A percentile compares a stretch with the other conserved stretches of the same genome.
phyloP scores from a whole-genome alignment of 139 green algal species.

The Auxenochlorella pyrenoidosa region DNA sequence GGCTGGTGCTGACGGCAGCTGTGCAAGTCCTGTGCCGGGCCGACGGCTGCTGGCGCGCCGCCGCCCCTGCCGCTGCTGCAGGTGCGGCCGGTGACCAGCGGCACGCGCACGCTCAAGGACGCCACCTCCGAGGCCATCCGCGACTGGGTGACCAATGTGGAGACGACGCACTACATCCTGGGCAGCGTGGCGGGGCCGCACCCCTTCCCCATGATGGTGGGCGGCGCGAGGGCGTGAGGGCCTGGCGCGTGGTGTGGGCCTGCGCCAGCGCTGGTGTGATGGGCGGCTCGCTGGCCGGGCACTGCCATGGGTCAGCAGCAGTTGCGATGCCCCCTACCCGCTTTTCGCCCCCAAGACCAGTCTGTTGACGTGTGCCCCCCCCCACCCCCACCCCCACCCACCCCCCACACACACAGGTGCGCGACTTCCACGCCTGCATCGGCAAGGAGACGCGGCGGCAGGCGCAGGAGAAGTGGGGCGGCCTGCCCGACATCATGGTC shows the following conservation, averaged over 20 bases:
- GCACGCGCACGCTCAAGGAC: conserved; percentile 98
- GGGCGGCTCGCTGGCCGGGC: too few relatives aligned
- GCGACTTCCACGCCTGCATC: conserved; percentile 97
- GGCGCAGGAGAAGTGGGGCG: conserved; percentile 84
- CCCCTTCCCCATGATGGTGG: conserved; percentile 99
- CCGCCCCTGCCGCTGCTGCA: neutral
- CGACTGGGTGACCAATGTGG: conserved; percentile 99
- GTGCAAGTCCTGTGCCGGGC: too few relatives aligned
- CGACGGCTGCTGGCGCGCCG: too few relatives aligned
- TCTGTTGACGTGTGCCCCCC: neutral
- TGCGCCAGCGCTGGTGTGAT: too few relatives aligned
- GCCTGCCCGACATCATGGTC: conserved; percentile 94
- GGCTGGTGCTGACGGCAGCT: too few relatives aligned
- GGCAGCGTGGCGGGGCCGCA: conserved; percentile 96
- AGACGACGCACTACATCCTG: conserved; percentile 99
- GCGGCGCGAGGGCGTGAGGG: conserved; percentile 2
- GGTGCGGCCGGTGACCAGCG: conserved; percentile 84
- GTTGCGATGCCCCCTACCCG: too few relatives aligned
- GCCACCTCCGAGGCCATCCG: conserved; percentile 97
- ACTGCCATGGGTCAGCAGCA: too few relatives aligned
- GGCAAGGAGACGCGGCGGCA: conserved; percentile 88
- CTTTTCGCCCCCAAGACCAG: too few relatives aligned
- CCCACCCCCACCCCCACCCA: neutral
- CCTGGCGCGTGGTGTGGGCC: neutral
- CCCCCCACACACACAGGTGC: conserved; percentile 61